Conservation (phyloP, 2,329 filamentous ascomycete species). For the Xylaria hypoxylon region DNA sequence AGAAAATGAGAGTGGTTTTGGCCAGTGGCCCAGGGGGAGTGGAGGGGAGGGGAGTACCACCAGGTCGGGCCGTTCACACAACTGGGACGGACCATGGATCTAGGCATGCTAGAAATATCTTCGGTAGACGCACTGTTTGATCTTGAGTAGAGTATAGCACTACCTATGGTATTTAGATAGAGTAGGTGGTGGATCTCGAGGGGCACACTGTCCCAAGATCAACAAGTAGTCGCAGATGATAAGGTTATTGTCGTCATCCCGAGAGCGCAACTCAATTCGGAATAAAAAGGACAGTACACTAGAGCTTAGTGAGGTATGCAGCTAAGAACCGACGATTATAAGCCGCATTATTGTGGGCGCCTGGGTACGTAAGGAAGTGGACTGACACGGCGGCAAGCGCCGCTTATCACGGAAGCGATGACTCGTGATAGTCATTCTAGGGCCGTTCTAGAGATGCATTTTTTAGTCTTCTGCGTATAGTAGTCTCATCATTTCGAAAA, state of each 20-base stretch:
- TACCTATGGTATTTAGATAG: neutral
- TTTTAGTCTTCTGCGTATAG: neutral
- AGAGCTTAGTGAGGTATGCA: constrained; percentile 6
- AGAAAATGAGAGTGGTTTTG: neutral
- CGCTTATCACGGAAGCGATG: constrained; percentile 24
- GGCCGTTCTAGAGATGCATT: neutral
- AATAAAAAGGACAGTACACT: neutral
- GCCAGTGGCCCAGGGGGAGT: neutral
- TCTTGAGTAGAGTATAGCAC: neutral
- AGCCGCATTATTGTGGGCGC: constrained; percentile 18
- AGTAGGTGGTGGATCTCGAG: neutral
- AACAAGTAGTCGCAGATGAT: neutral
- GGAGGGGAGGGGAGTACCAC: neutral
- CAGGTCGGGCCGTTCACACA: constrained; percentile 3
- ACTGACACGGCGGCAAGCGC: constrained; percentile 14
- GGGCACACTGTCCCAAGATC: constrained; percentile 15
- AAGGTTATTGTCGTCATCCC: constrained; percentile 19
- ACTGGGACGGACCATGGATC: constrained; percentile 4
- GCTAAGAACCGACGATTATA: constrained; percentile 7
- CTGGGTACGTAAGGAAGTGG: constrained; percentile 15
- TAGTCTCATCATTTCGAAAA: neutral
- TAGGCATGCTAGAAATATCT: neutral
- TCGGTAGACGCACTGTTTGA: constrained; percentile 3
- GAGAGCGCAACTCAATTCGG: neutral
- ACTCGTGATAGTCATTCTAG: constrained; percentile 14